A percentile compares a stretch with the other conserved stretches of the same genome.
Evolutionary conservation across 2,329 filamentous ascomycete genomes (phyloP).

Genomic region (Aspergillus ustus): DNA sequence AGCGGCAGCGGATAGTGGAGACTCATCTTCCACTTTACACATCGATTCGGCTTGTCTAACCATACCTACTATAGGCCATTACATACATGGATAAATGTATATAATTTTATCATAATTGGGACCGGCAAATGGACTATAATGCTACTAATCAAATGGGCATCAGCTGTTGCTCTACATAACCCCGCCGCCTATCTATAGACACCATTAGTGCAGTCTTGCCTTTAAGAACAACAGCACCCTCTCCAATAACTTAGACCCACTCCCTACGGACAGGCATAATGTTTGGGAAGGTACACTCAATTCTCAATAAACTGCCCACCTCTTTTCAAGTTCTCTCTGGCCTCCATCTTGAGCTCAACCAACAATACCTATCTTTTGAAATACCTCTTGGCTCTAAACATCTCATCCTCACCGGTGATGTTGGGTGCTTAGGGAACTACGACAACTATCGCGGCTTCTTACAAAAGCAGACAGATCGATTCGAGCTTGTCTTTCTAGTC

Average conservation of each 20-base stretch:
- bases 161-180: too few species aligned
- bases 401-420: constrained; percentile 32
- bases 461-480: constrained; percentile 23
- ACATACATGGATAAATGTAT: not conserved
- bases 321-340: constrained; percentile 36
- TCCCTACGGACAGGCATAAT: too few species aligned
- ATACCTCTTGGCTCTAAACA: constrained; percentile 27
- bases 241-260: too few species aligned
- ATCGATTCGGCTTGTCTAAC: not conserved
- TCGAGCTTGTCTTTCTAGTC: not conserved
- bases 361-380: constrained; percentile 30
- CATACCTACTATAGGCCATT: not conserved
- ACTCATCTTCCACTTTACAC: not conserved
- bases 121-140: not conserved
- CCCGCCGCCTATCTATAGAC: too few species aligned
- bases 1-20: not conserved
- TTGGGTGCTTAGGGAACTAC: constrained; percentile 32
- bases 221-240: too few species aligned
- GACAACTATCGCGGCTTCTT: constrained; percentile 31
- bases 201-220: too few species aligned
- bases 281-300: constrained; percentile 15
- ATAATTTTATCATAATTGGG: constrained; percentile 1
- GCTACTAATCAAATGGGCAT: too few species aligned
- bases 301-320: constrained; percentile 5
- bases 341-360: constrained; percentile 36